Evolutionary conservation across 2,329 filamentous ascomycete genomes (phyloP).

Genomic region (Trichoderma sp.): DNA sequence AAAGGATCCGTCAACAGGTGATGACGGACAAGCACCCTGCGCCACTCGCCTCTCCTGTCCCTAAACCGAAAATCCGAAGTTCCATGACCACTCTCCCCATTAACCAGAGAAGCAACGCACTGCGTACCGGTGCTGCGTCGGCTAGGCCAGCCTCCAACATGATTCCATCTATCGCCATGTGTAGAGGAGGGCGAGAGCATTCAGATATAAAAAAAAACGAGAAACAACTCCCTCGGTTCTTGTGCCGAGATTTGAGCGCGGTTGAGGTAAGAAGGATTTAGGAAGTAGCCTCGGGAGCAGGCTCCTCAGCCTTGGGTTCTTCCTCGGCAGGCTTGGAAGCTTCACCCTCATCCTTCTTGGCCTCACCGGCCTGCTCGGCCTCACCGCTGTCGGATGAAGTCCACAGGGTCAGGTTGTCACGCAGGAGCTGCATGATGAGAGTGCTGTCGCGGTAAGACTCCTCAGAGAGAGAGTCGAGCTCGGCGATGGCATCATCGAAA

Average conservation of each 20-base stretch:
- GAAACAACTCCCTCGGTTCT: slow-evolving; percentile 37
- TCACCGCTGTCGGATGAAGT: slow-evolving; percentile 90
- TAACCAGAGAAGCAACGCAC: slow-evolving; percentile 37
- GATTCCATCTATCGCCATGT: slow-evolving; percentile 28
- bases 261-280: slow-evolving; percentile 45
- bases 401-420: slow-evolving; percentile 97
- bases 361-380: slow-evolving; percentile 61
- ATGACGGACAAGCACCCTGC: slow-evolving; percentile 13
- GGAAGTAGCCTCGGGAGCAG: slow-evolving; percentile 49
- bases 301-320: slow-evolving; percentile 47
- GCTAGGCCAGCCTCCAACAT: slow-evolving; percentile 35
- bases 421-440: slow-evolving; percentile 97
- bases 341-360: slow-evolving; percentile 56
- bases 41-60: slow-evolving; percentile 18
- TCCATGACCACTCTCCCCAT: slow-evolving; percentile 38
- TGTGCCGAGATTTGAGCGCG: slow-evolving; percentile 38
- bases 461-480: slow-evolving; percentile 96
- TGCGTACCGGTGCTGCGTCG: slow-evolving; percentile 36
- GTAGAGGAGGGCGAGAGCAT: slow-evolving; percentile 24
- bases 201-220: slow-evolving; percentile 29
- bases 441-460: slow-evolving; percentile 99
- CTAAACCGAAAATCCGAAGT: slow-evolving; percentile 30
- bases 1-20: slow-evolving; percentile 14
- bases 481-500: slow-evolving; percentile 96
- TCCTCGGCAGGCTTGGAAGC: slow-evolving; percentile 40